Evolutionary conservation across 2,329 filamentous ascomycete genomes (phyloP).

Genomic region (Botrytis elliptica): DNA sequence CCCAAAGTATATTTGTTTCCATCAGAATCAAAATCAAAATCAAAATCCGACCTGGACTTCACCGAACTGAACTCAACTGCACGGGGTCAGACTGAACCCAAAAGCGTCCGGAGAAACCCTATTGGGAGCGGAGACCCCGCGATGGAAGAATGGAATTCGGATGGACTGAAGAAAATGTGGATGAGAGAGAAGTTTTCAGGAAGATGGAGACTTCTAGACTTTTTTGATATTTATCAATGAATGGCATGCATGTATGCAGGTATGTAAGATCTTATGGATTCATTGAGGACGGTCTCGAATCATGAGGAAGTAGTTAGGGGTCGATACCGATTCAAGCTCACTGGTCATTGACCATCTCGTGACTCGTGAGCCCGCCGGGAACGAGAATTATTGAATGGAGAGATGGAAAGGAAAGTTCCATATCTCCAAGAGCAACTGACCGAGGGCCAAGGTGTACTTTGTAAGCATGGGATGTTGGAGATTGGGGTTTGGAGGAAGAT

Average conservation of each 20-base stretch:
- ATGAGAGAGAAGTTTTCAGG: neutral
- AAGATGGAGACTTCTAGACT: neutral
- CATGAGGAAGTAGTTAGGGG: neutral
- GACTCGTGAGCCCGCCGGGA: neutral
- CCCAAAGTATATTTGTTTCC: neutral
- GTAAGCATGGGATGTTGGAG: neutral
- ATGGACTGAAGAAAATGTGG: neutral
- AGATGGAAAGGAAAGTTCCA: neutral
- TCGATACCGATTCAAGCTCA: neutral
- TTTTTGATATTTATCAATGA: too few relatives aligned
- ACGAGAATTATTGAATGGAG: too few relatives aligned
- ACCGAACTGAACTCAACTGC: too few relatives aligned
- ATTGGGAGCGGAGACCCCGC: slow-evolving; percentile 1
- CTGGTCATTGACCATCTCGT: neutral
- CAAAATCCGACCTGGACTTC: neutral
- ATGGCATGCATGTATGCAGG: neutral
- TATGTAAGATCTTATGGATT: neutral
- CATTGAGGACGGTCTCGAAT: neutral
- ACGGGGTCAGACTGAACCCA: too few relatives aligned
- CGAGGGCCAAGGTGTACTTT: neutral
- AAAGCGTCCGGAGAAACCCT: neutral
- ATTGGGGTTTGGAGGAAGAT: neutral
- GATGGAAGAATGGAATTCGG: neutral
- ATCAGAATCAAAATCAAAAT: neutral
- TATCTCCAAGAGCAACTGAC: neutral